Evolutionary conservation across 768 basidiomycete species (phyloP), one percentile per base, ranked within the genome.

Genomic region (Thelephora ganbajun): DNA sequence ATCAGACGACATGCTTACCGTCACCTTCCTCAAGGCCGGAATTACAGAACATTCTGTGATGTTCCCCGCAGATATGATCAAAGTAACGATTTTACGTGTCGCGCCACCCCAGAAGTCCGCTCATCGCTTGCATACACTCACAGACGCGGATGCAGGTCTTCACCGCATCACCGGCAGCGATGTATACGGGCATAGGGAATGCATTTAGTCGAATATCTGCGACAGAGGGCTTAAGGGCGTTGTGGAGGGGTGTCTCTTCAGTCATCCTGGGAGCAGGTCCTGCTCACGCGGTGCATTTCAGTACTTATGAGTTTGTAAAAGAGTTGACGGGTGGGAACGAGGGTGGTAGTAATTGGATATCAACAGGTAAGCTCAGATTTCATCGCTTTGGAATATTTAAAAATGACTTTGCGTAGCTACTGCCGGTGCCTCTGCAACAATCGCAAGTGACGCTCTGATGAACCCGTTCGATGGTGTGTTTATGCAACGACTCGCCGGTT

Each of bases 61-160:
- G 85, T 99, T 88, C 62, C 96, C 96, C 5, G 70, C 98, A 53
- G 96, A 99, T 68, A 94, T 90, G 59, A 97, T 99, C 62, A 99
- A 99, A 74, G 96, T 88, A 49, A 50, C 26, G 26, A 30, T 30
- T 30, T 81, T 66, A 11, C 3, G n/a, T 5, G 19, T 19, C 23
- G 12, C 37, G 14, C 6, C 7, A 11, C 26, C 6, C 13, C 33
- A 3, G 11, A 22, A 3, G 26, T 33, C 39, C 18, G 14, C 39
- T 41, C 39, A 41, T 41, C 22, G 4, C 14, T 2, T 33, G 30
- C 18, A 26, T n/a, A 7, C 4, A 1, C 14, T 14, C 4, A 6
- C 57, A 99, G 96, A 98, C 96, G 42, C 88, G 96, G 59, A 99
- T 99, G 96, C 96, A 99, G 70, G 91, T 99, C 45, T 86, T 93